A percentile compares a stretch with the other conserved stretches of the same genome.
phyloP scores from a whole-genome alignment of 441 rosid species.

The Euphorbia celastroides region DNA sequence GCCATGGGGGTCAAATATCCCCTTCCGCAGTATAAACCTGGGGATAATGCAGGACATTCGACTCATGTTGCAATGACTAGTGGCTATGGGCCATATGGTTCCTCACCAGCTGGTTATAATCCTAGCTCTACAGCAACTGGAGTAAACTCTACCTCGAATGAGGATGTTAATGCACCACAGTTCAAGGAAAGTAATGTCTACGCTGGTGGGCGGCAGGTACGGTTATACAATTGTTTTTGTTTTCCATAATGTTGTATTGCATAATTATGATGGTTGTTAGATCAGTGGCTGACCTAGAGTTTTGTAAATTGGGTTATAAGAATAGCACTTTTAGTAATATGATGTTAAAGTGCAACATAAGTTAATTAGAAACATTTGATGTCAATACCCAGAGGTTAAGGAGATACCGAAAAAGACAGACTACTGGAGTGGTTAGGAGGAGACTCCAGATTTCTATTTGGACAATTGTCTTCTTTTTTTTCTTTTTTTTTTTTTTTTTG shows the following conservation, averaged over 20 bases:
- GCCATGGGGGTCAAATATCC: conserved; percentile 70
- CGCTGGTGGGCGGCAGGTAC: conserved; percentile 70
- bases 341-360: too few species aligned
- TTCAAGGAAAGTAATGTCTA: conserved; percentile 77
- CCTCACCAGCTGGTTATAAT: conserved; percentile 70
- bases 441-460: background rate
- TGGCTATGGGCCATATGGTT: conserved; percentile 73
- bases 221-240: conserved; percentile 12
- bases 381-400: too few species aligned
- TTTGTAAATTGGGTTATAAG: too few species aligned
- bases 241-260: conserved; percentile 12
- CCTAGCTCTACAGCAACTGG: conserved; percentile 55
- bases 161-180: conserved; percentile 72
- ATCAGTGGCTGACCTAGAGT: too few species aligned
- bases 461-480: background rate
- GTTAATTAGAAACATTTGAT: too few species aligned
- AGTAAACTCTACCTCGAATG: conserved; percentile 64
- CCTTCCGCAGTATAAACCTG: conserved; percentile 78
- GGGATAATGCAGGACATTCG: conserved; percentile 58
- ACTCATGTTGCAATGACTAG: conserved; percentile 71
- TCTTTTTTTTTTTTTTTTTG: too few species aligned
- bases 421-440: background rate
- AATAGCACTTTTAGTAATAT: too few species aligned
- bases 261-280: background rate
- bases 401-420: background rate